Evolutionary conservation across 371 early-diverging fungal species (phyloP).

Genomic region (Mucor mucedo): DNA sequence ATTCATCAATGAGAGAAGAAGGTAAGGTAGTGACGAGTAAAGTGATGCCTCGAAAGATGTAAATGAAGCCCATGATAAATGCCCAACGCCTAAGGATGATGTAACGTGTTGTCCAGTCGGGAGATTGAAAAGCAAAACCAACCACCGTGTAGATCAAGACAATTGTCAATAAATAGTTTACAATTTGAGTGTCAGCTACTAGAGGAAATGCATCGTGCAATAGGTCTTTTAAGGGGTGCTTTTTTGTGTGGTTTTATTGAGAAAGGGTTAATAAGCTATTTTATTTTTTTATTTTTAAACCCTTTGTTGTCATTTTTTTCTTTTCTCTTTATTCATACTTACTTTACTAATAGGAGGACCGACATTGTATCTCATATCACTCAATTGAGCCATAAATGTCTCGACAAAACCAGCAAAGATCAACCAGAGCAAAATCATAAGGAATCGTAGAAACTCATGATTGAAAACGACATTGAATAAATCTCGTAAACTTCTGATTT

Average conservation of each 20-base stretch:
- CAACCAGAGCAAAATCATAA: constrained; percentile 28
- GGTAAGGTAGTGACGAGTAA: constrained; percentile 74
- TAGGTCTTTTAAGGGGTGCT: constrained; percentile 42
- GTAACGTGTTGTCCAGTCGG: constrained; percentile 55
- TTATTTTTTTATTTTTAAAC: too few relatives aligned
- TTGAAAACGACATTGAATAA: constrained; percentile 30
- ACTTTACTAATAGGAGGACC: constrained; percentile 25
- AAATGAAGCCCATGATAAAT: constrained; percentile 65
- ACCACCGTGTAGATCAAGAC: constrained; percentile 51
- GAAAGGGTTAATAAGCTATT: too few relatives aligned
- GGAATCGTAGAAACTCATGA: constrained; percentile 39
- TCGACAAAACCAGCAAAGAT: constrained; percentile 43
- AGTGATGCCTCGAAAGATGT: constrained; percentile 65
- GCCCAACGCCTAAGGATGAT: constrained; percentile 63
- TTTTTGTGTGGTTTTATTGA: not conserved
- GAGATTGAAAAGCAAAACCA: constrained; percentile 51
- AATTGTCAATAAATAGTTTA: constrained; percentile 54
- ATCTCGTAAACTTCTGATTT: constrained; percentile 31
- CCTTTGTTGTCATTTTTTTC: too few relatives aligned
- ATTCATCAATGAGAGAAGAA: constrained; percentile 53
- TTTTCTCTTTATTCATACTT: constrained; percentile 3
- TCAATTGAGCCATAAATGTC: constrained; percentile 42
- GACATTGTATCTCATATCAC: constrained; percentile 40
- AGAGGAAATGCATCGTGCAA: constrained; percentile 45
- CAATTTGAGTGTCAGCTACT: constrained; percentile 37